These are phyloP conservation scores for Erythrobasidium hasegawianum DNA, from an alignment of 1,284 basidiomycete genomes.

Conservation along the genomic window DNA sequence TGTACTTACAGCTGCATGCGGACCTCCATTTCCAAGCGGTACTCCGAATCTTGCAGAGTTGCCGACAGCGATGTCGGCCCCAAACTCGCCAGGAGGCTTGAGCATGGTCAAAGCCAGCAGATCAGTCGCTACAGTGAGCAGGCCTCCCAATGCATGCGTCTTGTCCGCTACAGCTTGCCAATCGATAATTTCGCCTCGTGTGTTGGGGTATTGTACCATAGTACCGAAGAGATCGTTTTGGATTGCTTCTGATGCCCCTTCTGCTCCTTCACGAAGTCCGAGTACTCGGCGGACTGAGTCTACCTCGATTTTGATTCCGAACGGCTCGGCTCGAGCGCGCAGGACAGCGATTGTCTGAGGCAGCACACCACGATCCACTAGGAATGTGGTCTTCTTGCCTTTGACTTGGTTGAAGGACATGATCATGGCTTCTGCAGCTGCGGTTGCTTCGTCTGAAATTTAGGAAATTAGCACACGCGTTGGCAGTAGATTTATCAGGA, in stretches of 20 bases:
- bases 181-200: slow-evolving; percentile 78
- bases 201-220: slow-evolving; percentile 72
- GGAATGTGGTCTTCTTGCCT: slow-evolving; percentile 71
- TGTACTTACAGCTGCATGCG: slow-evolving; percentile 46
- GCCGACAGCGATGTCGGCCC: slow-evolving; percentile 91
- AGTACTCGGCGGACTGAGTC: slow-evolving; percentile 58
- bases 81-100: slow-evolving; percentile 97
- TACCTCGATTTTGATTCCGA: slow-evolving; percentile 74
- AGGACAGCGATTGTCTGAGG: slow-evolving; percentile 86
- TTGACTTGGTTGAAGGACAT: slow-evolving; percentile 66
- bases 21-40: slow-evolving; percentile 52
- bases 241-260: slow-evolving; percentile 52
- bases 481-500: not conserved
- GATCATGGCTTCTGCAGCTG: slow-evolving; percentile 88
- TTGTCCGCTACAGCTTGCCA: slow-evolving; percentile 65
- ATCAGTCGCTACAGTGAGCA: slow-evolving; percentile 85
- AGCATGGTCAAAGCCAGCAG: slow-evolving; percentile 88
- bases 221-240: slow-evolving; percentile 72
- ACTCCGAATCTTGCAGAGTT: slow-evolving; percentile 90
- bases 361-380: slow-evolving; percentile 74
- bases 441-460: slow-evolving; percentile 63
- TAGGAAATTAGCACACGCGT: too few species aligned
- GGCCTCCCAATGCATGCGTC: slow-evolving; percentile 70
- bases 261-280: slow-evolving; percentile 53
- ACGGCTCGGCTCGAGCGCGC: slow-evolving; percentile 79